These are phyloP conservation scores for Xerocomellus amylosporus DNA, from an alignment of 768 basidiomycete species.

Conservation along the genomic window DNA sequence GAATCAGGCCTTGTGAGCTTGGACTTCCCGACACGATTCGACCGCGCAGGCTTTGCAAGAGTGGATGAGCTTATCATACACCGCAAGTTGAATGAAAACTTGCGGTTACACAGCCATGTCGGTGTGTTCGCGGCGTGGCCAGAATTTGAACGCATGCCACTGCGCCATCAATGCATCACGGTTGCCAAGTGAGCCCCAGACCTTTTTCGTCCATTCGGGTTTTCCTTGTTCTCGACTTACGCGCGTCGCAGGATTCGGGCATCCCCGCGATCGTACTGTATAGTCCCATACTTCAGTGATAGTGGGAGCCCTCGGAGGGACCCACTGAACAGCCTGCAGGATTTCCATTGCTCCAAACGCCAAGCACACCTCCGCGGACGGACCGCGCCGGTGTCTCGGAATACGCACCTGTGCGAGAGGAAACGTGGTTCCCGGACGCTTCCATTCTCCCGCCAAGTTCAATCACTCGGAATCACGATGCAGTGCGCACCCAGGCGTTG, in stretches of 20 bases:
- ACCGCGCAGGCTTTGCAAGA: background rate
- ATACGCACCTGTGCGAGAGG: background rate
- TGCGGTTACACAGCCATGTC: conserved; percentile 6
- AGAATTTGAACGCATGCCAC: background rate
- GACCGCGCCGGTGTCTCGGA: background rate
- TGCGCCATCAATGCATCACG: background rate
- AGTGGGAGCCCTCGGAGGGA: background rate
- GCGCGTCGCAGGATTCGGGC: background rate
- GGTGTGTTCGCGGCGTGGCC: conserved; percentile 22
- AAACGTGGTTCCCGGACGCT: conserved; percentile 1
- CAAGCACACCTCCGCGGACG: conserved; percentile 3
- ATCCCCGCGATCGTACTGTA: background rate
- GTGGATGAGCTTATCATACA: conserved; percentile 4
- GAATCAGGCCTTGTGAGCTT: no score
- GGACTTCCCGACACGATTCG: background rate
- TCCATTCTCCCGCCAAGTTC: conserved; percentile 17
- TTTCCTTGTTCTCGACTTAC: background rate
- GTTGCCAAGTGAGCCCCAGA: background rate
- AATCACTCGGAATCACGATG: conserved; percentile 10
- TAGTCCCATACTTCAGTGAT: no score
- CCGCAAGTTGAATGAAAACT: background rate
- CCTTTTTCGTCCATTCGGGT: background rate
- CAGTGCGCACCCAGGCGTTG: conserved; percentile 2
- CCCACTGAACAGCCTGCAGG: background rate
- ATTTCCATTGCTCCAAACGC: background rate